Base-by-base conservation (phyloP, 305 asterid genomes). In the Solanum aculeatissimum region DNA sequence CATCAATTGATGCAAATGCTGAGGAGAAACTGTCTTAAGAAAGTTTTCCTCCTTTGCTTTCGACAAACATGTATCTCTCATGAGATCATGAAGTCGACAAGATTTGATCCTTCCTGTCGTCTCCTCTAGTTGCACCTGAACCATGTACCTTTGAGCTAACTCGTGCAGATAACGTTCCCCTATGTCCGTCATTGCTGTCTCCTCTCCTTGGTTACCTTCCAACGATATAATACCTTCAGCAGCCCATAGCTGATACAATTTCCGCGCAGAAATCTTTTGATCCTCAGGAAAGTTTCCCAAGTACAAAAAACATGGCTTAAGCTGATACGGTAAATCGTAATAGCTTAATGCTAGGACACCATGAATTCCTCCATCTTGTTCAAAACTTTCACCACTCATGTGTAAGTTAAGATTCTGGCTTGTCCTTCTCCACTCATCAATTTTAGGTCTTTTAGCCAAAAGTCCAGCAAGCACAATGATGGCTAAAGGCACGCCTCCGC, bases 401-500 rank as follows among this genome's bases (percentile, higher is more conserved):
- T 86, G 87, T 13, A 88, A 54, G 77, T 84, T 85, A 42, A 92
- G 87, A 82, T 89, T 87, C 70, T 86, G 90, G 32, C 89, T 89
- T 57, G 91, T 90, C 29, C 87, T 89, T 87, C 87, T 82, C 97
- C 94, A 93, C 72, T 92, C 94, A 6, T 83, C 84, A 32, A 92
- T 57, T 70, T 89, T 88, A 38, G 84, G 74, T 83, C 86, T 92
- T 27, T 90, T 89, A 83, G 86, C 88, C 85, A 93, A 84, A 14
- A 92, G 84, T 62, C 94, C 94, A 42, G 94, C 97, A 12, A 93
- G 92, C 51, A 91, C 90, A 79, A 88, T 85, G 45, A 93, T 91
- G 23, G 95, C 95, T 82, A 92, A 84, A 47, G 95, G 95, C 86
- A 92, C 68, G n/a, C 95, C 92, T 70, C 92, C 91, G 38, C 97